These are phyloP conservation scores for Xylariaceae sp. DNA, from an alignment of 2,329 filamentous ascomycete species.

Conservation along the genomic window DNA sequence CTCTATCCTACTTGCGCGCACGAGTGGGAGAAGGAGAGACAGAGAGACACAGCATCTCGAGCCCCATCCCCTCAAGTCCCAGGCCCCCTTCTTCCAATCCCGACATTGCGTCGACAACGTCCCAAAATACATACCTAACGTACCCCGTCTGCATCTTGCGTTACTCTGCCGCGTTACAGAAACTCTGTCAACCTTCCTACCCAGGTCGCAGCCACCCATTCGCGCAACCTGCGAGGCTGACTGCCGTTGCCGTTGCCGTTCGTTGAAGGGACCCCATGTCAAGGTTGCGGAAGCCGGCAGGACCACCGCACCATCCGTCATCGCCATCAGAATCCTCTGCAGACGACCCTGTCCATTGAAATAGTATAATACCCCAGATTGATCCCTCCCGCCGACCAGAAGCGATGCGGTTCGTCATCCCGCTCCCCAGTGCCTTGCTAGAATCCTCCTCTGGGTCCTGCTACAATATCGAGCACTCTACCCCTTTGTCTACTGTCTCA, in stretches of 20 bases:
- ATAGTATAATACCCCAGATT: constrained; percentile 7
- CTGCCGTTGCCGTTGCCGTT: constrained; percentile 16
- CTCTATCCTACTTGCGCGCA: too few relatives aligned
- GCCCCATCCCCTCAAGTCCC: constrained; percentile 2
- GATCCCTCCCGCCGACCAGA: constrained; percentile 13
- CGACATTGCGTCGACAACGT: constrained; percentile 10
- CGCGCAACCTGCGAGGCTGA: constrained; percentile 18
- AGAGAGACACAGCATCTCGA: too few relatives aligned
- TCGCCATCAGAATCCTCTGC: constrained; percentile 9
- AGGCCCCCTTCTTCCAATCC: constrained; percentile 1
- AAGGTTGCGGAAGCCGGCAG: constrained; percentile 16
- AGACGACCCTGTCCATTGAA: neutral
- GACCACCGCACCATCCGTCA: constrained; percentile 8
- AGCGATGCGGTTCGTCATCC: constrained; percentile 20
- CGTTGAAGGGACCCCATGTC: constrained; percentile 18
- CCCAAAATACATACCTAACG: constrained; percentile 6
- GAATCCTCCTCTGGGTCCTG: constrained; percentile 3
- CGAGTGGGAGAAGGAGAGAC: too few relatives aligned
- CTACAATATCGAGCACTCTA: constrained; percentile 5
- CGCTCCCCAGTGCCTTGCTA: constrained; percentile 11
- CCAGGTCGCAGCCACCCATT: neutral
- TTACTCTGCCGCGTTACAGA: too few relatives aligned
- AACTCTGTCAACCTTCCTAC: neutral
- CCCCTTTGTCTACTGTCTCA: constrained; percentile 19
- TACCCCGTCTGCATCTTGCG: constrained; percentile 13